Conservation (phyloP, 176 grass and related monocot species). For the Raddia guianensis region DNA sequence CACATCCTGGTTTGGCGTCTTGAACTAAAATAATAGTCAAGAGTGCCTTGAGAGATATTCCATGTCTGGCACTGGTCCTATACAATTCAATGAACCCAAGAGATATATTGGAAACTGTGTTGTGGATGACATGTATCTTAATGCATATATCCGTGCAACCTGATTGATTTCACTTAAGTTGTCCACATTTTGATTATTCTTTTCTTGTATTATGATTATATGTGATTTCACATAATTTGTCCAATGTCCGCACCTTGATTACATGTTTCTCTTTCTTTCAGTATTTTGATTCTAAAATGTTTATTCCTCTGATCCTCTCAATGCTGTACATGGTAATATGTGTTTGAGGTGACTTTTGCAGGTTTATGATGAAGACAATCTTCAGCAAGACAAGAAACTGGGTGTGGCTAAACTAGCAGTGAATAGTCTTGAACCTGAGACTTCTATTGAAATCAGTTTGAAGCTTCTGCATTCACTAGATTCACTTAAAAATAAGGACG, state of each 20-base stretch:
- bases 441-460: slow-evolving; percentile 59
- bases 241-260: not conserved
- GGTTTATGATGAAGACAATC: slow-evolving; percentile 88
- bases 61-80: not conserved
- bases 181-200: not conserved
- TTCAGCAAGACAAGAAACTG: slow-evolving; percentile 76
- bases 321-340: slow-evolving; percentile 9
- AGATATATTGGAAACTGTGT: not conserved
- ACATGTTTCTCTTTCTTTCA: not conserved
- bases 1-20: not conserved
- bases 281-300: slow-evolving; percentile 6
- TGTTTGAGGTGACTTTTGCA: slow-evolving; percentile 41
- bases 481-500: slow-evolving; percentile 78
- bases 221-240: slow-evolving; percentile 1
- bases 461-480: slow-evolving; percentile 76
- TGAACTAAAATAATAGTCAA: not conserved
- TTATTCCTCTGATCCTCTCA: slow-evolving; percentile 15
- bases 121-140: not conserved
- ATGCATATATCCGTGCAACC: not conserved
- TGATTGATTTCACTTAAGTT: not conserved
- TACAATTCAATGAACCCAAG: not conserved
- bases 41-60: not conserved
- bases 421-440: slow-evolving; percentile 59
- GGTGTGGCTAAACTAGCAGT: slow-evolving; percentile 72
- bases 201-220: not conserved